phyloP scores from a whole-genome alignment of 352 stramenopile genomes.

The Phytophthora ramorum region DNA sequence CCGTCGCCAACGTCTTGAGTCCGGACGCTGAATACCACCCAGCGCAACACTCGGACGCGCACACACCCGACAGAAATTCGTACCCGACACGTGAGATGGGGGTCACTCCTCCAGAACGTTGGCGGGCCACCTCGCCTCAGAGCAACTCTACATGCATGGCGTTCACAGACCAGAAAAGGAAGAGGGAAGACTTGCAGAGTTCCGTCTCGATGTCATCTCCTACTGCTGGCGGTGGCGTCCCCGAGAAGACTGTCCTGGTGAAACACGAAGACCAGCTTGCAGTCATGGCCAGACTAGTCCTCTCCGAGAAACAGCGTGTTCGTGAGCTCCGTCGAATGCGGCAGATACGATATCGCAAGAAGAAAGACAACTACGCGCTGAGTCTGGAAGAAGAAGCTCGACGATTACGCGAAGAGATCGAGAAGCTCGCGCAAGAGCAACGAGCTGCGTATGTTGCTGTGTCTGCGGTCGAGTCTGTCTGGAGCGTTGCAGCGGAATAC shows the following conservation, averaged over 20 bases:
- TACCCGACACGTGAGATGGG: neutral
- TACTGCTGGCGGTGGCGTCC: neutral
- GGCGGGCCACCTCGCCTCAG: neutral
- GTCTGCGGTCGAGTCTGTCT: slow-evolving; percentile 6
- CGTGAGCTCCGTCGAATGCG: neutral
- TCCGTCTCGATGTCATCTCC: neutral
- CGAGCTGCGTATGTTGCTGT: neutral
- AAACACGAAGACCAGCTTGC: neutral
- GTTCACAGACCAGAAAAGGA: neutral
- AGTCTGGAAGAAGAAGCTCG: slow-evolving; percentile 20
- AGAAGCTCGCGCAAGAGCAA: slow-evolving; percentile 7
- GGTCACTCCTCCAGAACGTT: neutral
- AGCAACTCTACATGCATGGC: neutral
- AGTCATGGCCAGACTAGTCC: neutral
- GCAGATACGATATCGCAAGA: neutral
- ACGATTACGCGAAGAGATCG: slow-evolving; percentile 19
- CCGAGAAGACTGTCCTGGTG: neutral
- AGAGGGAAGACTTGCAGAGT: neutral
- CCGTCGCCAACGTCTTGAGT: neutral
- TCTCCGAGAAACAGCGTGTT: neutral
- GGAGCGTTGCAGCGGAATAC: slow-evolving; percentile 19
- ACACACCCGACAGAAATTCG: neutral
- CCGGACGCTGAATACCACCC: neutral
- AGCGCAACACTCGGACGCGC: too few species aligned
- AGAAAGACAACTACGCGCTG: neutral